A percentile compares a stretch with the other conserved stretches of the same genome.
These are phyloP conservation scores for Trichoderma sp. DNA, from an alignment of 2,329 filamentous ascomycete species.

Conservation along the genomic window DNA sequence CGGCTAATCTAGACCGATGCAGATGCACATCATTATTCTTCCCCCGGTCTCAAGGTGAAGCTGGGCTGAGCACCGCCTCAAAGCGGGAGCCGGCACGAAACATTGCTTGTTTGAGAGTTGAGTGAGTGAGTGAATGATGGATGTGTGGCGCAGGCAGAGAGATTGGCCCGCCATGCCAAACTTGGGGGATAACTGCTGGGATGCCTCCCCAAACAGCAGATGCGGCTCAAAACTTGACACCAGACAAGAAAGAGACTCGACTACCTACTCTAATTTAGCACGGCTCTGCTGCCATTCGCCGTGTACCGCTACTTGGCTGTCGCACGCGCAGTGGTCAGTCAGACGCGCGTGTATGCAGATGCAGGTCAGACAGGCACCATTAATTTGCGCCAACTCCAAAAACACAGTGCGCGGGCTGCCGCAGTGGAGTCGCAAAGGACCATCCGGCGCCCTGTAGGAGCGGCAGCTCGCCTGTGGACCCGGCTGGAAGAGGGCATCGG, in stretches of 20 bases:
- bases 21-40: neutral
- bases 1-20: neutral
- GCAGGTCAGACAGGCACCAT: slow-evolving; percentile 15
- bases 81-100: neutral
- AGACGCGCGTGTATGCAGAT: slow-evolving; percentile 23
- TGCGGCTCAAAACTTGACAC: slow-evolving; percentile 2
- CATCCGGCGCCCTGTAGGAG: neutral
- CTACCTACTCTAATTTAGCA: neutral
- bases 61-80: slow-evolving; percentile 3
- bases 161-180: neutral
- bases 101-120: neutral
- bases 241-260: neutral
- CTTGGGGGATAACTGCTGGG: neutral
- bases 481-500: slow-evolving; percentile 4
- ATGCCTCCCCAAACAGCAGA: neutral
- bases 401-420: slow-evolving; percentile 11
- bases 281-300: neutral
- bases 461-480: neutral
- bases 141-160: neutral
- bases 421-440: neutral
- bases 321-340: slow-evolving; percentile 19
- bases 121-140: neutral
- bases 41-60: neutral
- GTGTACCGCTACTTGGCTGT: neutral
- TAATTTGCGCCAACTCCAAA: neutral